Base-by-base conservation (phyloP, 1,284 basidiomycete species). In the Moesziomyces antarcticus region DNA sequence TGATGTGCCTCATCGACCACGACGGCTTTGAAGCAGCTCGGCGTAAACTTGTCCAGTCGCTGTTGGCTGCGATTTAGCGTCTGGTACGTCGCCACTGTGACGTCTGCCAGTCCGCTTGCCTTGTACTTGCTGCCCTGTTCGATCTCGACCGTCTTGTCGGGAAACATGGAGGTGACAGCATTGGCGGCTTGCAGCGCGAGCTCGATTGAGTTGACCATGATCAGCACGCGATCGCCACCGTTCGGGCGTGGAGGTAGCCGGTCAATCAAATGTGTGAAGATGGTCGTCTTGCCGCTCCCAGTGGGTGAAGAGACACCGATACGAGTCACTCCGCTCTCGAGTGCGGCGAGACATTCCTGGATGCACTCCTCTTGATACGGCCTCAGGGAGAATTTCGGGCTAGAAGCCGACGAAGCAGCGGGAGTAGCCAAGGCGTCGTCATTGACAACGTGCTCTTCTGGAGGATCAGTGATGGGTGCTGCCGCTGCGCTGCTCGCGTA, bases 291-390 rank as follows among this genome's bases (percentile, higher is more conserved):
- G 9, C 95, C 95, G 27, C 92, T 74, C 4, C 83, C 85, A 21
- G 95, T 97, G 11, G 94, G 94, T 1, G 94, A 87, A 14, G 92
- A 95, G 22, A 96, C 92, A n/a, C 94, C 94, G 49, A 97, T 92
- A 22, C 94, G 90, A 2, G 89, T 89, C 27, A 85, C 59, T 5
- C 87, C 88, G 16, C 89, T 89, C 24, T 85, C 80, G 21, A 97
- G 86, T 1, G 94, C 92, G 13, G 88, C 87, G 3, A 91, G 86
- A 80, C 94, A 97, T 4, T 92, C 89, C 21, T 89, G 86, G 35
- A 98, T 87, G 80, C 93, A 96, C n/a, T 89, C 87, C 73, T 92
- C 88, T 82, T 98, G 95, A 83, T 98, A 98, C 0, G 94, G 93
- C 14, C 95, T 77, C 25, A 62, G 83, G 82, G 88, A 53, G 37